phyloP scores from a whole-genome alignment of 208 protist species.

The Strigomonas oncopelti region DNA sequence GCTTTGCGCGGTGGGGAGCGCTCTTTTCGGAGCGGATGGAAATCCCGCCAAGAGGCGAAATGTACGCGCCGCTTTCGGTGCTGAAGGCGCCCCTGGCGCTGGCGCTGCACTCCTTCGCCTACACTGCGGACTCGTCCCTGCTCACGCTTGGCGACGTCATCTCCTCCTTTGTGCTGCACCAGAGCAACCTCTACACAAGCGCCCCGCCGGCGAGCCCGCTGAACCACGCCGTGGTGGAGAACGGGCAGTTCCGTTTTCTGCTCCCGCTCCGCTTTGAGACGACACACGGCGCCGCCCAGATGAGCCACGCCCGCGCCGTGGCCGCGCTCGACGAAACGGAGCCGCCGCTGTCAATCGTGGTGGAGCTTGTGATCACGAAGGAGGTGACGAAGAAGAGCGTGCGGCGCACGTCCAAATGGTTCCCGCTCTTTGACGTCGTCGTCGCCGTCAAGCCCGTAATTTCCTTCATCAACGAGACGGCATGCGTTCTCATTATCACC shows the following conservation, averaged over 20 bases:
- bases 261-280: neutral
- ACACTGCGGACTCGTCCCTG: neutral
- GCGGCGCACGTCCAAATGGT: slow-evolving; percentile 19
- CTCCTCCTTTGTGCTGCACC: slow-evolving; percentile 7
- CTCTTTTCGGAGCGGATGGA: neutral
- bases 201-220: neutral
- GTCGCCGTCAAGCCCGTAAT: slow-evolving; percentile 24
- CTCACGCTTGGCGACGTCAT: slow-evolving; percentile 13
- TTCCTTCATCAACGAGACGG: slow-evolving; percentile 33
- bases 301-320: neutral
- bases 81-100: neutral
- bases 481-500: slow-evolving; percentile 1
- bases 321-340: neutral
- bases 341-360: slow-evolving; percentile 8
- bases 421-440: slow-evolving; percentile 33
- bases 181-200: neutral
- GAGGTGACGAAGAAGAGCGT: slow-evolving; percentile 19
- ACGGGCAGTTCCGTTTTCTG: neutral
- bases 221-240: neutral
- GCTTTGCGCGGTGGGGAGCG: neutral
- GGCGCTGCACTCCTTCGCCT: slow-evolving; percentile 7
- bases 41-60: neutral
- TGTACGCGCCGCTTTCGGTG: neutral
- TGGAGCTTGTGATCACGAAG: slow-evolving; percentile 20
- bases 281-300: neutral